Evolutionary conservation across 2,329 filamentous ascomycete genomes (phyloP).

Genomic region (Onygenales sp.): DNA sequence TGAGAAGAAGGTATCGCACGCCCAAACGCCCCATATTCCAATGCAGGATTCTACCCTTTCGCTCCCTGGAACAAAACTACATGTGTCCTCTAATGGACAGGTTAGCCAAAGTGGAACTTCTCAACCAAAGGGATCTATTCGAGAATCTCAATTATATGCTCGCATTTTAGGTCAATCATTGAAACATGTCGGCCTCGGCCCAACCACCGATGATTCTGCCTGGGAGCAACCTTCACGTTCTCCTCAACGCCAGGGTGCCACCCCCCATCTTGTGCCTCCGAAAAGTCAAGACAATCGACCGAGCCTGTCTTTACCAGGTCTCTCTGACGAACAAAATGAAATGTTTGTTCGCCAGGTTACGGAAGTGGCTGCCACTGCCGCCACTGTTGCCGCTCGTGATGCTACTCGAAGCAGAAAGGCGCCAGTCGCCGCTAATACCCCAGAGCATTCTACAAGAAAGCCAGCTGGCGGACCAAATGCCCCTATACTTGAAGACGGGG

Average conservation of each 20-base stretch:
- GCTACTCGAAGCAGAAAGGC: slow-evolving; percentile 47
- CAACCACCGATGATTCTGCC: slow-evolving; percentile 18
- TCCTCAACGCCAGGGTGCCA: slow-evolving; percentile 48
- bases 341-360: slow-evolving; percentile 76
- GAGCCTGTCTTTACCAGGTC: slow-evolving; percentile 43
- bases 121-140: slow-evolving; percentile 57
- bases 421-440: slow-evolving; percentile 28
- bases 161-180: slow-evolving; percentile 85
- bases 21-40: background rate
- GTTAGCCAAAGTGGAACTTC: slow-evolving; percentile 31
- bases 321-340: slow-evolving; percentile 75
- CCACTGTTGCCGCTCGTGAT: slow-evolving; percentile 76
- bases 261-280: slow-evolving; percentile 68
- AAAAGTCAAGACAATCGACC: slow-evolving; percentile 42
- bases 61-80: background rate
- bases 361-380: slow-evolving; percentile 87
- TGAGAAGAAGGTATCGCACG: slow-evolving; percentile 54
- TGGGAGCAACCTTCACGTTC: slow-evolving; percentile 54
- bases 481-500: slow-evolving; percentile 41
- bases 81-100: slow-evolving; percentile 22
- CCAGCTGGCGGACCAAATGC: slow-evolving; percentile 26
- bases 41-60: background rate
- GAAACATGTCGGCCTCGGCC: slow-evolving; percentile 64
- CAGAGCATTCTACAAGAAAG: slow-evolving; percentile 24
- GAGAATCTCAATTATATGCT: slow-evolving; percentile 84